phyloP scores from a whole-genome alignment of 768 basidiomycete species.

The Coprinopsis marcescibilis region DNA sequence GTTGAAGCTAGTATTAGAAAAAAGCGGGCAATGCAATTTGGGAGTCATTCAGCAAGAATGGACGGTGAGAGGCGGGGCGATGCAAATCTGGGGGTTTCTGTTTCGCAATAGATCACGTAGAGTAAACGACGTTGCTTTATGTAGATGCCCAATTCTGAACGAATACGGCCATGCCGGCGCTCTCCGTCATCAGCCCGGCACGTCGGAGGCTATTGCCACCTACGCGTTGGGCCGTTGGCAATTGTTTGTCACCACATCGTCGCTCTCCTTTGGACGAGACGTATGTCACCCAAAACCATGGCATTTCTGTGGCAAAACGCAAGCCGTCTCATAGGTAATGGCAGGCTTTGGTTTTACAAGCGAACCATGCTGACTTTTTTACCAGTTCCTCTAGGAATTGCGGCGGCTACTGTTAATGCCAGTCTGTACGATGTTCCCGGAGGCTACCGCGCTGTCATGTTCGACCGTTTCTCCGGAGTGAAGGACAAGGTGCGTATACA shows the following conservation, averaged over 20 bases:
- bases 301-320: conserved; percentile 21
- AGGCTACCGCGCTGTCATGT: conserved; percentile 94
- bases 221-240: conserved; percentile 17
- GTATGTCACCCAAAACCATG: conserved; percentile 1
- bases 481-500: conserved; percentile 55
- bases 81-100: conserved; percentile 21
- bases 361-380: not conserved
- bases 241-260: conserved; percentile 13
- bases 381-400: conserved; percentile 44
- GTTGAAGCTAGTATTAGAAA: conserved; percentile 67
- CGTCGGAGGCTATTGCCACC: not conserved
- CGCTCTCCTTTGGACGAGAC: conserved; percentile 3
- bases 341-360: not conserved
- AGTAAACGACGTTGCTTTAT: conserved; percentile 1
- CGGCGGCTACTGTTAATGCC: conserved; percentile 38
- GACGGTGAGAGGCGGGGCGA: conserved; percentile 60
- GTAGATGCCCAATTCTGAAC: conserved; percentile 8
- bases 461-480: conserved; percentile 94
- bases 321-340: conserved; percentile 45
- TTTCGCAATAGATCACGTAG: not conserved
- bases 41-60: conserved; percentile 83
- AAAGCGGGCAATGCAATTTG: conserved; percentile 98
- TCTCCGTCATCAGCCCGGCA: not conserved
- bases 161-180: conserved; percentile 10
- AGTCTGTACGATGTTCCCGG: conserved; percentile 77